Evolutionary conservation across 2,329 filamentous ascomycete genomes (phyloP).

Genomic region (Sarocladiaceae sp.): DNA sequence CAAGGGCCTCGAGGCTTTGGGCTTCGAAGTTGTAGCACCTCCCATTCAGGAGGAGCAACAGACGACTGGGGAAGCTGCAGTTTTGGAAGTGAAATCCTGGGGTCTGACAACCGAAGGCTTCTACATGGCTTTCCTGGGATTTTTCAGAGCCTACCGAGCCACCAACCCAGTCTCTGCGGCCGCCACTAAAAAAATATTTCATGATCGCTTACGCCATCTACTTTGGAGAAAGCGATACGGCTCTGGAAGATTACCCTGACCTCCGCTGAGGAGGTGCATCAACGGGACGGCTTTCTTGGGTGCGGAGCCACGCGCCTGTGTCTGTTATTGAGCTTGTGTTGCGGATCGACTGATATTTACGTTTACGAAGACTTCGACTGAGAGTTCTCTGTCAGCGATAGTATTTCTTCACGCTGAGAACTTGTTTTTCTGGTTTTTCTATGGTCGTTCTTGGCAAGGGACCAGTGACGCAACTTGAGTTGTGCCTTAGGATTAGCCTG

Average conservation of each 20-base stretch:
- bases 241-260: neutral
- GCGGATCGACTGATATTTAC: no score
- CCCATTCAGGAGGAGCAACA: neutral
- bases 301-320: no score
- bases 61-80: neutral
- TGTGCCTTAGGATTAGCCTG: no score
- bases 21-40: neutral
- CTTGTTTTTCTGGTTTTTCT: no score
- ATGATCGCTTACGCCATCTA: neutral
- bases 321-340: no score
- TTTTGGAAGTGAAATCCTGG: neutral
- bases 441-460: no score
- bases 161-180: neutral
- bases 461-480: no score
- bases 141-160: neutral
- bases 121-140: neutral
- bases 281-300: no score
- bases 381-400: no score
- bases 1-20: neutral
- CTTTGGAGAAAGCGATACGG: neutral
- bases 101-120: neutral
- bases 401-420: no score
- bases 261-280: neutral
- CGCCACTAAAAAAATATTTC: neutral
- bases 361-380: no score